Evolutionary conservation across 306 rosid species (phyloP), one percentile per base, ranked within the genome.

Genomic region (Cucurbita ficifolia): DNA sequence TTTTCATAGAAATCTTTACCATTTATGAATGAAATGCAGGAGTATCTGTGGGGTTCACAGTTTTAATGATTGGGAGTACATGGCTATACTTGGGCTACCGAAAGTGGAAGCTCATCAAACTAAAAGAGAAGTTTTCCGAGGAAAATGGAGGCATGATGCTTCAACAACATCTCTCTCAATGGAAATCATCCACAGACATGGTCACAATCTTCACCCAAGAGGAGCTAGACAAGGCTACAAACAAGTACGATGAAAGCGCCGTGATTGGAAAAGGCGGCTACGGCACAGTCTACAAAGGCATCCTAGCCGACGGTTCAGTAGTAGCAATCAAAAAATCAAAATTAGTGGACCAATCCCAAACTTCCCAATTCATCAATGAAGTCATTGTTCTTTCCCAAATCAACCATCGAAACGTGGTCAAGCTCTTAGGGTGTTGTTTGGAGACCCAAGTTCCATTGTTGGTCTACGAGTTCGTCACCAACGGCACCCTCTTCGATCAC

Each of bases 391-490:
- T 84, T 0, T 82, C 87, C 5, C 88, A 82, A 82, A 81, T 87
- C 64, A 84, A 81, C 35, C 88, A 82, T 4, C 80, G 85, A 7
- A 84, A 84, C 71, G 82, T 84, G 50, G 87, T 80, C 3, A 76
- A 69, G 43, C 84, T 87, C 21, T 75, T 87, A 1, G 90, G 88
- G 0, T 86, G 90, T 29, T 86, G 88, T 75, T 50, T 84, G 7
- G 86, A 84, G 38, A 80, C 76, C 0, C 58, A 84, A 76, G 82
- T 82, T 7, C 90, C 88, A 49, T 65, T 76, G 8, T 42, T 86
- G 21, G 90, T 86, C 14, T 86, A 84, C 29, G 88, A 86, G 71
- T 86, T 82, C 64, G 58, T 82, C 5, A 33, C 45, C 1, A 76
- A 84, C 1, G 85, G 83, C 1, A 80, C 86, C 3, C 86, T 86